Percentiles rank a stretch among this genome's conserved stretches.
These are phyloP conservation scores for Cladophialophora chaetospira DNA, from an alignment of 2,329 filamentous ascomycete genomes.

Conservation along the genomic window DNA sequence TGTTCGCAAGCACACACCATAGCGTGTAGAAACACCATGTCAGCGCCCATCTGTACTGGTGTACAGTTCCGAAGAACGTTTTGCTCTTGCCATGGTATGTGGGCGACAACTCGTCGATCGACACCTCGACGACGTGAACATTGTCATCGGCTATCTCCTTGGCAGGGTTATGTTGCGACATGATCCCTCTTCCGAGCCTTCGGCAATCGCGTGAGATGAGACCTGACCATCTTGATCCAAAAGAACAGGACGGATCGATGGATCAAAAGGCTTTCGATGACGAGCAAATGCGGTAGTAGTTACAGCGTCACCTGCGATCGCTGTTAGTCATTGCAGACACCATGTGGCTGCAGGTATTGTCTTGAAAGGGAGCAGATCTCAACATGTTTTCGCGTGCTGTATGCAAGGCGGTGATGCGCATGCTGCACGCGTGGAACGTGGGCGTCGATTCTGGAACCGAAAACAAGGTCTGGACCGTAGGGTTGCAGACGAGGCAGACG, in stretches of 20 bases:
- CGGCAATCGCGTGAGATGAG: background rate
- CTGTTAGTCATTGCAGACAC: background rate
- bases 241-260: background rate
- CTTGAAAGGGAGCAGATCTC: background rate
- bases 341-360: background rate
- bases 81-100: background rate
- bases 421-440: background rate
- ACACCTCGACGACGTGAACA: background rate
- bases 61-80: background rate
- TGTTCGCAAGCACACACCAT: slow-evolving; percentile 18
- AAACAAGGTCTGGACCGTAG: background rate
- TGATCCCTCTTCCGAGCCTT: background rate
- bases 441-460: background rate
- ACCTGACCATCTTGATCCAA: background rate
- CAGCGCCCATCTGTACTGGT: slow-evolving; percentile 4
- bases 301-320: background rate
- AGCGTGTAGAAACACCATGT: slow-evolving; percentile 21
- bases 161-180: background rate
- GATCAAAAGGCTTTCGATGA: background rate
- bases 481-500: background rate
- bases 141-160: background rate
- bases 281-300: background rate
- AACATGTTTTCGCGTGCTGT: background rate
- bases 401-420: background rate
- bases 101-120: background rate